phyloP scores from a whole-genome alignment of 768 basidiomycete species.

The Russula sp. region DNA sequence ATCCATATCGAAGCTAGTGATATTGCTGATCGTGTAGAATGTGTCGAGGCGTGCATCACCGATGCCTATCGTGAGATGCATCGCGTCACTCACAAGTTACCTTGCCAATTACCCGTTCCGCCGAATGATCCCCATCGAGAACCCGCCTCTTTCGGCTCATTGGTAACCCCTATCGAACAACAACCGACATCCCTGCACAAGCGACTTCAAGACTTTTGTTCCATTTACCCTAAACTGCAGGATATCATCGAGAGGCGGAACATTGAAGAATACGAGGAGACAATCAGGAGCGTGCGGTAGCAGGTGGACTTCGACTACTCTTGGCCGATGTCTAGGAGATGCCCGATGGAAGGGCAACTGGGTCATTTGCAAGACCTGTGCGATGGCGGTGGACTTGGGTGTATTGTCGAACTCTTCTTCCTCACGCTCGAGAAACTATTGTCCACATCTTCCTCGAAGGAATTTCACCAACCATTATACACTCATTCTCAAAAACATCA shows the following conservation, averaged over 20 bases:
- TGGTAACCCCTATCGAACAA: no score
- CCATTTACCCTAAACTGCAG: neutral
- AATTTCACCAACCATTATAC: neutral
- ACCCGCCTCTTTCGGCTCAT: no score
- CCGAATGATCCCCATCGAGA: no score
- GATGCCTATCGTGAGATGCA: no score
- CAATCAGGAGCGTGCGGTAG: no score
- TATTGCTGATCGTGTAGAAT: neutral
- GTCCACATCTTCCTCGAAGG: neutral
- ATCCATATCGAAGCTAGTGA: neutral
- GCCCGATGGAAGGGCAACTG: neutral
- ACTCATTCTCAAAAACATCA: neutral
- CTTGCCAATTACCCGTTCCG: no score
- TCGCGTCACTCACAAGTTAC: no score
- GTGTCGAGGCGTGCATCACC: no score
- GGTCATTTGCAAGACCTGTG: neutral
- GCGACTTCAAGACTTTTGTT: neutral
- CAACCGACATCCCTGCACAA: neutral
- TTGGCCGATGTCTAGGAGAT: neutral
- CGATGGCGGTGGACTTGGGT: neutral
- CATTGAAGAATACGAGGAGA: no score
- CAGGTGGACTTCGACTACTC: no score
- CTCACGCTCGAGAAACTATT: neutral
- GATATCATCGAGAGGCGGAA: neutral
- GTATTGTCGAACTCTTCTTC: neutral